A percentile compares a stretch with the other conserved stretches of the same genome.
Conservation (phyloP, 257 asterid species). For the Solanum chiquidenum region DNA sequence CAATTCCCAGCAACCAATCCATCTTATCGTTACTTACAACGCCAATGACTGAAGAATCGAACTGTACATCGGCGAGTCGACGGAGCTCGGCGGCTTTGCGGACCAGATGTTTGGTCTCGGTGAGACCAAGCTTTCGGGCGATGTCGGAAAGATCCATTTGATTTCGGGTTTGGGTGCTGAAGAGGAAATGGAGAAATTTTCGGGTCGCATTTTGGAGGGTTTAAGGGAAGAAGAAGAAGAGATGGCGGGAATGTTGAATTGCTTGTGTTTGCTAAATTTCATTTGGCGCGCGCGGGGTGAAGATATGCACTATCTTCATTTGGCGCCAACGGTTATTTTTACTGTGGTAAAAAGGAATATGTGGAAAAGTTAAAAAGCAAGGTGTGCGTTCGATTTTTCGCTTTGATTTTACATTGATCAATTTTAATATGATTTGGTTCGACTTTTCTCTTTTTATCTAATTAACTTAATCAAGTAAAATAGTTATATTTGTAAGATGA, state of each 20-base stretch:
- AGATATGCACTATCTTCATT: background rate
- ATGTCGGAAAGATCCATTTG: conserved; percentile 61
- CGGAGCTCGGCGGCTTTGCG: conserved; percentile 95
- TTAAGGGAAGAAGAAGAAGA: background rate
- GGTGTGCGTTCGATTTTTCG: background rate
- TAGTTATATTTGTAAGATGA: background rate
- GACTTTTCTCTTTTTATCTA: rapidly evolving
- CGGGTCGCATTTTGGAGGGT: background rate
- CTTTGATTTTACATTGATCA: background rate
- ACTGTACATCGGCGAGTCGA: conserved; percentile 82
- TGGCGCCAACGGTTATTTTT: background rate
- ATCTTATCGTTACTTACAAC: conserved; percentile 34
- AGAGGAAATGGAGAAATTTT: background rate
- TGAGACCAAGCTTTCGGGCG: conserved; percentile 55
- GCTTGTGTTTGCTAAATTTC: background rate
- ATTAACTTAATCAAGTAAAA: too few species aligned
- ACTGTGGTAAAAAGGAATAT: background rate
- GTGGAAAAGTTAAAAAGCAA: background rate
- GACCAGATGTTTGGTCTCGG: conserved; percentile 47
- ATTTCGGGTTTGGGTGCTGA: background rate
- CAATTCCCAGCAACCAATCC: background rate
- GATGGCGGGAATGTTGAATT: conserved; percentile 40
- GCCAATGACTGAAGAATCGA: conserved; percentile 77
- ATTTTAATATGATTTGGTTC: too few species aligned
- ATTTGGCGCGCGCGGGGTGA: conserved; percentile 33